These are phyloP conservation scores for Morella rubra DNA, from an alignment of 306 rosid species.

Conservation along the genomic window DNA sequence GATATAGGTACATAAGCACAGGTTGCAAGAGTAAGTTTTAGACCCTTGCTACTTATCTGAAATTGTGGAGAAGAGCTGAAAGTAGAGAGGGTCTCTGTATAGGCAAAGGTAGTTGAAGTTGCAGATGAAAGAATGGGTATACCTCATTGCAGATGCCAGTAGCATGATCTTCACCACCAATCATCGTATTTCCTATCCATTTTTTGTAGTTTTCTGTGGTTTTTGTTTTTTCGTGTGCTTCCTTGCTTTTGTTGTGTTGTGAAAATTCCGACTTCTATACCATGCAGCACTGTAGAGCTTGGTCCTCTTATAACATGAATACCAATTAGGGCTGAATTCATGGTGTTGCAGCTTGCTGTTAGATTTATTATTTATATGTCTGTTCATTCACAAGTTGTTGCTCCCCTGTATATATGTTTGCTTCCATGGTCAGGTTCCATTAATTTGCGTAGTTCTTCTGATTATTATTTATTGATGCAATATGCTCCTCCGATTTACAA, in stretches of 20 bases:
- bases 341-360: background rate
- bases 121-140: background rate
- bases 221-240: background rate
- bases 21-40: constrained; percentile 19
- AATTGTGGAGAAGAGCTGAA: constrained; percentile 20
- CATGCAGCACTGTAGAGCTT: background rate
- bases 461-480: too few relatives aligned
- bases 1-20: constrained; percentile 19
- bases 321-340: background rate
- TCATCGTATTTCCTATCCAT: background rate
- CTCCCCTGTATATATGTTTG: too few relatives aligned
- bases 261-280: background rate
- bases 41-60: background rate
- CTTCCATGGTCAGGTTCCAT: too few relatives aligned
- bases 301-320: background rate
- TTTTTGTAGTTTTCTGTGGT: background rate
- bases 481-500: too few relatives aligned
- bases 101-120: constrained; percentile 8
- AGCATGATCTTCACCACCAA: background rate
- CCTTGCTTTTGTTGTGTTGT: background rate
- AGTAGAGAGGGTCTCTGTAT: constrained; percentile 12
- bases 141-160: background rate
- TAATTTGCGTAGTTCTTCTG: too few relatives aligned
- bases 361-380: background rate
- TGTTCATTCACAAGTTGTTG: too few relatives aligned